These are phyloP conservation scores for Dittrichia graveolens DNA, from an alignment of 129 eudicot species.

Conservation along the genomic window DNA sequence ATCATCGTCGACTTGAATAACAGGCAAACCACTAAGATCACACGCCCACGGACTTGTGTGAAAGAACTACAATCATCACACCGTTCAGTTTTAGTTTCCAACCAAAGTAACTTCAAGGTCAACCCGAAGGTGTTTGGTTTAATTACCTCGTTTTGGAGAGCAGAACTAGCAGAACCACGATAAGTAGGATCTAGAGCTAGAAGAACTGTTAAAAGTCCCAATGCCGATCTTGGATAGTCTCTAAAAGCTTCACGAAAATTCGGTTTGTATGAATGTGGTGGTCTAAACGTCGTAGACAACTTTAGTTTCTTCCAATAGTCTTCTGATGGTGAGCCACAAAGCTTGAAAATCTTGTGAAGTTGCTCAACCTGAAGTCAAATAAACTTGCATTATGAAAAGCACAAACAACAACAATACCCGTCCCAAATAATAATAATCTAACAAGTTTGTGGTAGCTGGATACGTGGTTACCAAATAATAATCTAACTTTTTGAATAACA, in stretches of 20 bases:
- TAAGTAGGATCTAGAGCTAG: conserved; percentile 60
- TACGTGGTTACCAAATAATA: too few species aligned
- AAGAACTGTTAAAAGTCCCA: conserved; percentile 59
- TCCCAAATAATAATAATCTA: too few species aligned
- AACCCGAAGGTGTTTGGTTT: neutral
- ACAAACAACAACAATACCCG: too few species aligned
- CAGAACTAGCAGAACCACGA: conserved; percentile 67
- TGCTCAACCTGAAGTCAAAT: conserved; percentile 60
- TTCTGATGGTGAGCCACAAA: conserved; percentile 78
- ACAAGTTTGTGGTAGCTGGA: too few species aligned
- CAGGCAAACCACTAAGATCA: conserved; percentile 66
- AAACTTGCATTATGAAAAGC: neutral
- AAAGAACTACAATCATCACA: conserved; percentile 58
- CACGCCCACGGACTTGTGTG: conserved; percentile 72
- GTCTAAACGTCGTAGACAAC: conserved; percentile 64
- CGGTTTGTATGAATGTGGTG: conserved; percentile 66
- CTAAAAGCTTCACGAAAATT: conserved; percentile 52
- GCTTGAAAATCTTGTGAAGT: conserved; percentile 69
- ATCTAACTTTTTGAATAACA: too few species aligned
- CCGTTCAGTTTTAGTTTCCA: neutral
- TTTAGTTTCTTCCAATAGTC: conserved; percentile 63
- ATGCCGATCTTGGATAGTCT: conserved; percentile 54
- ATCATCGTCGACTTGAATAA: conserved; percentile 46
- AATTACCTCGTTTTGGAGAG: conserved; percentile 61
- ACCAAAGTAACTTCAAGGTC: neutral